These are phyloP conservation scores for Aspergillus ochraceus DNA, from an alignment of 2,329 filamentous ascomycete genomes.

Conservation along the genomic window DNA sequence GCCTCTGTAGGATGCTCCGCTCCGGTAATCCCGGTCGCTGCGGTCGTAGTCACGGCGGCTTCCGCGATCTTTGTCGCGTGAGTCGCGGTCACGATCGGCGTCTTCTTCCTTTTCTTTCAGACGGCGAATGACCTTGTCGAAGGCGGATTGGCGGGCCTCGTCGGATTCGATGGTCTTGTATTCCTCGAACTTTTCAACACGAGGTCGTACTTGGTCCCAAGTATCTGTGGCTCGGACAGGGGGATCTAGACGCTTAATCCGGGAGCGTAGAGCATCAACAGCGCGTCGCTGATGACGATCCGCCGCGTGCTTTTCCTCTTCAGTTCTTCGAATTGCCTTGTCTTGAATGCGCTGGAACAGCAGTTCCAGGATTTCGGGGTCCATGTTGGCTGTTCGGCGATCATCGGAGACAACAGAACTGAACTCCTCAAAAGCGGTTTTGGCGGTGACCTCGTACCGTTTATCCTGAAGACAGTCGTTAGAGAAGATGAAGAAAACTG, in stretches of 20 bases:
- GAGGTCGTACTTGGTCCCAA: conserved; percentile 82
- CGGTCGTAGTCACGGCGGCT: conserved; percentile 53
- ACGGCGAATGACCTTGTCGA: conserved; percentile 88
- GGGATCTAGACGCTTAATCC: conserved; percentile 87
- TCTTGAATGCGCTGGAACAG: conserved; percentile 88
- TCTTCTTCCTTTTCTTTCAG: conserved; percentile 91
- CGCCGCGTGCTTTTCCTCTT: conserved; percentile 77
- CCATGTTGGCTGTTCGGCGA: conserved; percentile 82
- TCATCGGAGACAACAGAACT: conserved; percentile 78
- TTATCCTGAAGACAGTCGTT: conserved; percentile 64
- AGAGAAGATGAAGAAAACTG: conserved; percentile 27
- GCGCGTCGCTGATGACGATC: conserved; percentile 85
- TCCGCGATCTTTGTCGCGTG: conserved; percentile 46
- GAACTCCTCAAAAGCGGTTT: conserved; percentile 89
- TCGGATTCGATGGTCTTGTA: conserved; percentile 81
- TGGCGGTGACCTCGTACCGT: conserved; percentile 83
- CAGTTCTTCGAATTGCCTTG: conserved; percentile 76
- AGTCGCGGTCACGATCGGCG: conserved; percentile 60
- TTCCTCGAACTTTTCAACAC: conserved; percentile 78
- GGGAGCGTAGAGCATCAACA: conserved; percentile 78
- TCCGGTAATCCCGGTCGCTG: conserved; percentile 58
- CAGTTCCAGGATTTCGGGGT: conserved; percentile 72
- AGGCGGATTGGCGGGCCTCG: conserved; percentile 76
- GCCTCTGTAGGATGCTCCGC: conserved; percentile 35
- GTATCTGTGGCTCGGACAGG: conserved; percentile 75